These are phyloP conservation scores for Drosera capensis DNA, from an alignment of 148 eudicot species.

Conservation along the genomic window DNA sequence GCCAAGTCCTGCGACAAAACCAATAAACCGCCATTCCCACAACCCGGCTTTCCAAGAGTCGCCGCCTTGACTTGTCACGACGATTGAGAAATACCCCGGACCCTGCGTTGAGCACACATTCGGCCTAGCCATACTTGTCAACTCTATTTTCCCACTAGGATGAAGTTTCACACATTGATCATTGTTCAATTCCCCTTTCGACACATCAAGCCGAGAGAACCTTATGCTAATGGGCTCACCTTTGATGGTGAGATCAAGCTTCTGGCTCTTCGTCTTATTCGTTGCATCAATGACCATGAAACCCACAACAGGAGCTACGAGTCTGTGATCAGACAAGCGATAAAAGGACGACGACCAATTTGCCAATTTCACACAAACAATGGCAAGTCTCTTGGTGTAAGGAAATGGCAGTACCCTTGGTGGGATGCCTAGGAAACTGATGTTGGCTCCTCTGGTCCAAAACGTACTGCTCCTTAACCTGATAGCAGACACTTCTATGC, in stretches of 20 bases:
- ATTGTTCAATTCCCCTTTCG: not conserved
- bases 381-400: constrained; percentile 29
- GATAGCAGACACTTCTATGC: constrained; percentile 31
- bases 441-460: constrained; percentile 32
- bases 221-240: constrained; percentile 26
- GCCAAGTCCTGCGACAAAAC: constrained; percentile 30
- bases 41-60: not conserved
- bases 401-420: constrained; percentile 27
- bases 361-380: constrained; percentile 51
- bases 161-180: constrained; percentile 42
- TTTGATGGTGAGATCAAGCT: constrained; percentile 12
- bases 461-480: constrained; percentile 30
- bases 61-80: constrained; percentile 14
- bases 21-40: constrained; percentile 53
- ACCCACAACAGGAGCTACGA: constrained; percentile 43
- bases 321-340: constrained; percentile 32
- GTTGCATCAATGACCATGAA: constrained; percentile 30
- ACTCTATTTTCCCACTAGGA: constrained; percentile 21
- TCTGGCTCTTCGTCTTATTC: constrained; percentile 1
- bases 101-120: constrained; percentile 22
- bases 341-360: constrained; percentile 50
- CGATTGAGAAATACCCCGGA: constrained; percentile 53
- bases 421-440: constrained; percentile 38
- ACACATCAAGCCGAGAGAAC: constrained; percentile 19
- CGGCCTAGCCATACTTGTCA: constrained; percentile 22